Conservation (phyloP, 1,284 basidiomycete species). For the Pyrrhoderma noxium region DNA sequence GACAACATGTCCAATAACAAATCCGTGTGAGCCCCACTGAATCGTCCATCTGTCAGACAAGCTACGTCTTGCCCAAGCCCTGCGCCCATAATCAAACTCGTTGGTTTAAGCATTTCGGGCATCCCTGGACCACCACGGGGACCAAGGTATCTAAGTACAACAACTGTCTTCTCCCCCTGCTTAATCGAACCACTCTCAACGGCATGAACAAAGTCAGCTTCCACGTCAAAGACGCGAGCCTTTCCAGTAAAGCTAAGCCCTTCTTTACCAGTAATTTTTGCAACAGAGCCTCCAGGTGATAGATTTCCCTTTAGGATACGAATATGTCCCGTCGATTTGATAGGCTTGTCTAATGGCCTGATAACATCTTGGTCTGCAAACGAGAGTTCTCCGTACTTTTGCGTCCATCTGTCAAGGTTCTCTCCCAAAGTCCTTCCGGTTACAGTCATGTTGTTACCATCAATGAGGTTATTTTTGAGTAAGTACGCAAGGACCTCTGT, state of each 20-base stretch:
- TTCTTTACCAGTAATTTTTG: slow-evolving; percentile 93
- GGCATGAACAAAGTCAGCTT: slow-evolving; percentile 75
- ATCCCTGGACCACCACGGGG: slow-evolving; percentile 89
- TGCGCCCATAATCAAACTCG: slow-evolving; percentile 86
- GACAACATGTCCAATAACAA: slow-evolving; percentile 89
- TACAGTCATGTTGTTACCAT: slow-evolving; percentile 82
- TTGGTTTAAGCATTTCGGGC: slow-evolving; percentile 94
- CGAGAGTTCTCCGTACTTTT: slow-evolving; percentile 69
- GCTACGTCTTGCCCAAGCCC: slow-evolving; percentile 88
- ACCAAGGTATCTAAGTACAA: slow-evolving; percentile 82
- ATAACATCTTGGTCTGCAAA: slow-evolving; percentile 72
- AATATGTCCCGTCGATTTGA: slow-evolving; percentile 84
- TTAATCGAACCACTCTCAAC: slow-evolving; percentile 77
- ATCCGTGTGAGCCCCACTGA: slow-evolving; percentile 93
- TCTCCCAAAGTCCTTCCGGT: slow-evolving; percentile 84
- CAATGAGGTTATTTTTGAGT: slow-evolving; percentile 73
- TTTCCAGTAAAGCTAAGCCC: slow-evolving; percentile 79
- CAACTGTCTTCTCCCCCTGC: slow-evolving; percentile 86
- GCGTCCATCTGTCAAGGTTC: slow-evolving; percentile 80
- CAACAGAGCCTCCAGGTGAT: slow-evolving; percentile 90
- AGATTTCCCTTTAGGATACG: slow-evolving; percentile 80
- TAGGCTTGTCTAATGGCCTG: slow-evolving; percentile 76
- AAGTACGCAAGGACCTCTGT: slow-evolving; percentile 78
- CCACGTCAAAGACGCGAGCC: slow-evolving; percentile 78
- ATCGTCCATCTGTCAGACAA: slow-evolving; percentile 88